Evolutionary conservation across 495 filamentous ascomycete species (phyloP).

Genomic region (Talaromyces proteolyticus): DNA sequence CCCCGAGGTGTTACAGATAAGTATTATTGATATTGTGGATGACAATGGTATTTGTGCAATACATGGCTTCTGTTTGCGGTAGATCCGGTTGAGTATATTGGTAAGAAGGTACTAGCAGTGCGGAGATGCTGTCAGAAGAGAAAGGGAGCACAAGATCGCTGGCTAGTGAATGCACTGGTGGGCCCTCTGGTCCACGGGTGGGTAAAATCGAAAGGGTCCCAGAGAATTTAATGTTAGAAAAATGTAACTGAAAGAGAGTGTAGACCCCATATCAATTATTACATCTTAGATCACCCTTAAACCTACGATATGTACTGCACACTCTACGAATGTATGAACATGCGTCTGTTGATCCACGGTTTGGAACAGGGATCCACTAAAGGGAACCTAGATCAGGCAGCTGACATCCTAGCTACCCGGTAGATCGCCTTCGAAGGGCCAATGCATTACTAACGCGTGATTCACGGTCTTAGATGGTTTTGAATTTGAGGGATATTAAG

Average conservation of each 20-base stretch:
- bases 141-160: constrained; percentile 24
- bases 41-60: constrained; percentile 22
- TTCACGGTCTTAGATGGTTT: no score
- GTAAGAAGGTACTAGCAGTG: constrained; percentile 31
- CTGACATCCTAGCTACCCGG: no score
- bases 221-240: background rate
- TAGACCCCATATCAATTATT: no score
- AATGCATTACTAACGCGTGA: no score
- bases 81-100: constrained; percentile 22
- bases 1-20: constrained; percentile 27
- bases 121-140: constrained; percentile 32
- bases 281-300: no score
- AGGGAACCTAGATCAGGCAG: no score
- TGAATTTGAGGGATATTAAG: no score
- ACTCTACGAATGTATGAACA: no score
- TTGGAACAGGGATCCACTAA: no score
- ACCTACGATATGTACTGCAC: no score
- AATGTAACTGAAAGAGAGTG: background rate
- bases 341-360: no score
- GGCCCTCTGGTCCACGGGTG: background rate
- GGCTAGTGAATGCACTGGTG: constrained; percentile 15
- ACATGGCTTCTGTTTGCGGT: constrained; percentile 18
- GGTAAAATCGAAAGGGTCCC: background rate
- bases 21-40: constrained; percentile 24
- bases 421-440: no score